phyloP scores from a whole-genome alignment of 1,284 basidiomycete genomes.

The Ganoderma meredithae region DNA sequence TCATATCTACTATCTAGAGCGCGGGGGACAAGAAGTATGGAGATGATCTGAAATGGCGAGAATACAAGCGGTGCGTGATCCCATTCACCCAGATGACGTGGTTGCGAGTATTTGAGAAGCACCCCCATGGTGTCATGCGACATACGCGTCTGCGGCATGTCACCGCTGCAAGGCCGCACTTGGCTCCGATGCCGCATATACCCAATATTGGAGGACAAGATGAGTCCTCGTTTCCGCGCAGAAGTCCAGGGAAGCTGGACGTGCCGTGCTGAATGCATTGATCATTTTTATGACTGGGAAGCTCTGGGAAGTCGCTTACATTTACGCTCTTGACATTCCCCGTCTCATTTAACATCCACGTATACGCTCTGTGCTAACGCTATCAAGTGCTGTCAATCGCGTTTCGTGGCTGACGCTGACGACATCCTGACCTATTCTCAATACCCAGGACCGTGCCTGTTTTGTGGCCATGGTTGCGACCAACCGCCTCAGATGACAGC shows the following conservation, averaged over 20 bases:
- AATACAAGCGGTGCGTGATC: slow-evolving; percentile 66
- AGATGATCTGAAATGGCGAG: slow-evolving; percentile 67
- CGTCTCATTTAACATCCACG: not conserved
- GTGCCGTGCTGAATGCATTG: not conserved
- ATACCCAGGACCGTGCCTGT: slow-evolving; percentile 43
- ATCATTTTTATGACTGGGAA: not conserved
- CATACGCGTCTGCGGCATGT: not conserved
- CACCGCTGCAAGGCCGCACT: not conserved
- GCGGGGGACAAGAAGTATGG: slow-evolving; percentile 73
- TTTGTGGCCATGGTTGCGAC: slow-evolving; percentile 46
- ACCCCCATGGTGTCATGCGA: slow-evolving; percentile 2
- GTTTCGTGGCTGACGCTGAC: slow-evolving; percentile 3
- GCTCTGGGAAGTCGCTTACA: not conserved
- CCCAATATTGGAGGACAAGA: slow-evolving; percentile 1
- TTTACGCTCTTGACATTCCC: not conserved
- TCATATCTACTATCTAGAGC: slow-evolving; percentile 34
- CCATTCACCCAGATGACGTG: not conserved
- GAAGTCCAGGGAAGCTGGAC: not conserved
- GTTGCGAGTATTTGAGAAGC: not conserved
- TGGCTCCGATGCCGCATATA: slow-evolving; percentile 3
- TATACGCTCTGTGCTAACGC: not conserved
- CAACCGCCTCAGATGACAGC: slow-evolving; percentile 5
- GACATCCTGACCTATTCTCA: not conserved
- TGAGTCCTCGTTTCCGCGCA: not conserved
- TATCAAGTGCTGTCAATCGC: slow-evolving; percentile 6